These are phyloP conservation scores for Berberis thunbergii DNA, from an alignment of 164 flowering plant genomes.

Conservation along the genomic window DNA sequence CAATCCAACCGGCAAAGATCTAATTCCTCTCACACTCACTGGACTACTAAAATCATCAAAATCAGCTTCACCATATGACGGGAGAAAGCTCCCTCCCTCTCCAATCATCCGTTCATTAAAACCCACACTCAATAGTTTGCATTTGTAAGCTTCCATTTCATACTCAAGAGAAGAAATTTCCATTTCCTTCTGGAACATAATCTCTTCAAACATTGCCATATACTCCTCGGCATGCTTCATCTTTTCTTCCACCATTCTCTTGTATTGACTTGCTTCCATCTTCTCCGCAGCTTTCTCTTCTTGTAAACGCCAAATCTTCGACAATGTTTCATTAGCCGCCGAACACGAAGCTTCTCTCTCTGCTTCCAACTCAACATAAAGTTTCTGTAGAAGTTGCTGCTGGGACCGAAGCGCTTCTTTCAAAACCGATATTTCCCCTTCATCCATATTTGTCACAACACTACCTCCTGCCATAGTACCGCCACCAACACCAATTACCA, in stretches of 20 bases:
- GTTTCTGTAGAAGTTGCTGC: constrained; percentile 61
- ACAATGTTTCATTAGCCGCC: constrained; percentile 72
- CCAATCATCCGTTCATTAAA: constrained; percentile 26
- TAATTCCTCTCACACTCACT: constrained; percentile 25
- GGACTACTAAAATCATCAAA: constrained; percentile 15
- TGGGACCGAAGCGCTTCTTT: constrained; percentile 61
- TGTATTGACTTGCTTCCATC: constrained; percentile 85
- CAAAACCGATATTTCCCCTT: constrained; percentile 29
- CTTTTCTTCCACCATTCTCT: constrained; percentile 81
- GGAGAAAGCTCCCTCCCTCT: constrained; percentile 28
- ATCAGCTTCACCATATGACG: constrained; percentile 19
- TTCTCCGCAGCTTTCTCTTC: constrained; percentile 68
- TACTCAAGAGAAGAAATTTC: constrained; percentile 66
- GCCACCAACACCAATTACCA: no score
- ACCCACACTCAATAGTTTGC: constrained; percentile 58
- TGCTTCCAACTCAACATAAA: constrained; percentile 60
- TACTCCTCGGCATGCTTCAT: constrained; percentile 60
- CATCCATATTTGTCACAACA: constrained; percentile 1
- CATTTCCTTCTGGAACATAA: constrained; percentile 68
- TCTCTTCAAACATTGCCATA: constrained; percentile 44
- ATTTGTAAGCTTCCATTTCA: constrained; percentile 66
- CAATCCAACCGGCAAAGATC: constrained; percentile 27
- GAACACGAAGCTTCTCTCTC: constrained; percentile 82
- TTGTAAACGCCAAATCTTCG: constrained; percentile 82
- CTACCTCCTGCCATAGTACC: background rate